These are phyloP conservation scores for Plasmodium gaboni DNA, from an alignment of 169 alveolate species.

Conservation along the genomic window DNA sequence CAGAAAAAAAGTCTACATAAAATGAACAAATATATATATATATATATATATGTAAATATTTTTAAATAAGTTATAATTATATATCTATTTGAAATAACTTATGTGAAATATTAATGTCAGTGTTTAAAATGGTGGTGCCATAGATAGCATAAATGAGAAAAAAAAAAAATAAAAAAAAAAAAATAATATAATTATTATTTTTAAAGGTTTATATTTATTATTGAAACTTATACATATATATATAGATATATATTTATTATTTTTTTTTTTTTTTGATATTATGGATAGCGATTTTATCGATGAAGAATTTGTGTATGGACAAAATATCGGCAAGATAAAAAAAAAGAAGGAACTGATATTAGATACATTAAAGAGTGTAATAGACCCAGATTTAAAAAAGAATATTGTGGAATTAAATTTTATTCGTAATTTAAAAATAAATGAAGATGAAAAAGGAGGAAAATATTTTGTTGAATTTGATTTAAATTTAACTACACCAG, in stretches of 20 bases:
- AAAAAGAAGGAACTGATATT: slow-evolving; percentile 71
- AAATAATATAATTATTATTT: too few species aligned
- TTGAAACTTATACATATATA: not conserved
- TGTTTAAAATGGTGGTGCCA: too few species aligned
- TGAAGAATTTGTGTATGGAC: slow-evolving; percentile 68
- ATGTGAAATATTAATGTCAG: too few species aligned
- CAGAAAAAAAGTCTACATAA: too few species aligned
- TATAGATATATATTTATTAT: not conserved
- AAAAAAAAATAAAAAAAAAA: too few species aligned
- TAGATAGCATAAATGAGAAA: too few species aligned
- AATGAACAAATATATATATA: too few species aligned
- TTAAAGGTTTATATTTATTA: not conserved
- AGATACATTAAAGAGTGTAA: slow-evolving; percentile 76
- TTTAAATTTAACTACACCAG: slow-evolving; percentile 88
- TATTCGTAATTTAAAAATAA: slow-evolving; percentile 81
- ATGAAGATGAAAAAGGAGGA: slow-evolving; percentile 45
- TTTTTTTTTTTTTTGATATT: not conserved
- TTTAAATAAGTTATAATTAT: too few species aligned
- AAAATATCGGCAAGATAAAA: slow-evolving; percentile 45
- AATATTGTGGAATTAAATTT: slow-evolving; percentile 86
- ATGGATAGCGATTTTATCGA: slow-evolving; percentile 73
- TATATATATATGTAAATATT: too few species aligned
- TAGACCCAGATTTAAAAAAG: slow-evolving; percentile 87
- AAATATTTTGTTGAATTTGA: slow-evolving; percentile 79
- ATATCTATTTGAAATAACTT: too few species aligned